Percentiles rank a stretch among this genome's conserved stretches.
Evolutionary conservation across 2,329 filamentous ascomycete species (phyloP).

Genomic region (Trichoderma sp.): DNA sequence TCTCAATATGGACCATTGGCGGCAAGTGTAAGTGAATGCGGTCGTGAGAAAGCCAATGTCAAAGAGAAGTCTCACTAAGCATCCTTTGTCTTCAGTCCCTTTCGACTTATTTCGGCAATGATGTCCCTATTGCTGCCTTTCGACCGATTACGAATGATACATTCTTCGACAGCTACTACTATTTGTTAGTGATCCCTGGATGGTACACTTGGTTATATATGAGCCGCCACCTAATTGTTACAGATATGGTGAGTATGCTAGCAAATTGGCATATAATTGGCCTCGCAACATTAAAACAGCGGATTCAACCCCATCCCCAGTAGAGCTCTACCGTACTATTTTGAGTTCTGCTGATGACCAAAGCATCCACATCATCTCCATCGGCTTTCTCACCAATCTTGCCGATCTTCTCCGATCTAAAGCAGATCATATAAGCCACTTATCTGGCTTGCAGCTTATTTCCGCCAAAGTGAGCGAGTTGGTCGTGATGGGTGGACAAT

Average conservation of each 20-base stretch:
- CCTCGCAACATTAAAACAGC: neutral
- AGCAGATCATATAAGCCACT: slow-evolving; percentile 1
- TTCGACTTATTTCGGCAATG: slow-evolving; percentile 3
- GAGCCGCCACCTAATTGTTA: neutral
- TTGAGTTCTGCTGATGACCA: neutral
- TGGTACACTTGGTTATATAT: neutral
- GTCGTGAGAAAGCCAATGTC: too few relatives aligned
- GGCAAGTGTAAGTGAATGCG: neutral
- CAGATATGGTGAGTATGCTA: slow-evolving; percentile 1
- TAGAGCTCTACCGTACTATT: neutral
- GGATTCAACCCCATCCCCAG: neutral
- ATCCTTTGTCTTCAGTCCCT: neutral
- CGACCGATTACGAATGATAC: slow-evolving; percentile 1
- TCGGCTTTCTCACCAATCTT: neutral
- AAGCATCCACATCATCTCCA: slow-evolving; percentile 10
- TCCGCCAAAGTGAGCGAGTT: neutral
- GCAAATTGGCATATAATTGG: slow-evolving; percentile 3
- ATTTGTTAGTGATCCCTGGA: neutral
- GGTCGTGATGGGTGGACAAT: neutral
- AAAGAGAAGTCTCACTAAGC: neutral
- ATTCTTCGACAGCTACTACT: slow-evolving; percentile 9
- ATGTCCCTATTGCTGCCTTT: slow-evolving; percentile 8
- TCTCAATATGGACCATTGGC: neutral
- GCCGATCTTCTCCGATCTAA: slow-evolving; percentile 3
- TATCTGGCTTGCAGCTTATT: neutral